Evolutionary conservation across 108 stramenopile species (phyloP), one percentile per base, ranked within the genome.

Genomic region (Nannochloropsis gaditana): DNA sequence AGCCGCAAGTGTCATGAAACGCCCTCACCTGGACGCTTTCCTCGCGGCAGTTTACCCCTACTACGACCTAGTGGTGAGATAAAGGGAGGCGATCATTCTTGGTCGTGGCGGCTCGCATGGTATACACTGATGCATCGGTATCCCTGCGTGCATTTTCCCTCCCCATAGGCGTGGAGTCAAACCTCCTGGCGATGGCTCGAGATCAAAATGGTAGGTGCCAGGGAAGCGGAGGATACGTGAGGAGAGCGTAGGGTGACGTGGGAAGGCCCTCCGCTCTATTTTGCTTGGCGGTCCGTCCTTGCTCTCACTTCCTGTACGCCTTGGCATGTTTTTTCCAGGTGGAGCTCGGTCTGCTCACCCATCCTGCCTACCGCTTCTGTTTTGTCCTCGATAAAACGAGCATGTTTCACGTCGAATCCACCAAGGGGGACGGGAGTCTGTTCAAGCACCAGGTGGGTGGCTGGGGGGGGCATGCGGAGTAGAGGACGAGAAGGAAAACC

Each of bases 111-210:
- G 31, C 31, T 31, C 1, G 31, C 31, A 31, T 31, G 31, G 31
- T 31, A 31, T 31, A 31, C 31, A 31, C 31, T 31, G 31, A 31
- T 31, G 31, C 31, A 31, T 31, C 31, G 31, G 31, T 31, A 31
- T 31, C 31, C 31, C 31, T 31, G 31, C 47, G 47, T 50, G 47
- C 15, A 50, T 50, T 15, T 0, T 31, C 31, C 31, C 31, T 31
- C 31, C 31, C 31, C 31, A 31, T 31, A 45, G 59, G 87, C 96
- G 9, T 98, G 97, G 97, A 91, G 90, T 21, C 97, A 98, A 91
- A 98, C 97, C 41, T 93, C 92, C 9, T 98, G 97, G 97, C 89
- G 95, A 82, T 98, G 96, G 94, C 91, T 97, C n/a, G 96, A 97
- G 86, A 91, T 95, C 80, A 97, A 97, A 82, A 91, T 97, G 59